Percentiles rank a stretch among this genome's conserved stretches.
These are phyloP conservation scores for Nakazawaea wickerhamii DNA, from an alignment of 805 yeast species.

Conservation along the genomic window DNA sequence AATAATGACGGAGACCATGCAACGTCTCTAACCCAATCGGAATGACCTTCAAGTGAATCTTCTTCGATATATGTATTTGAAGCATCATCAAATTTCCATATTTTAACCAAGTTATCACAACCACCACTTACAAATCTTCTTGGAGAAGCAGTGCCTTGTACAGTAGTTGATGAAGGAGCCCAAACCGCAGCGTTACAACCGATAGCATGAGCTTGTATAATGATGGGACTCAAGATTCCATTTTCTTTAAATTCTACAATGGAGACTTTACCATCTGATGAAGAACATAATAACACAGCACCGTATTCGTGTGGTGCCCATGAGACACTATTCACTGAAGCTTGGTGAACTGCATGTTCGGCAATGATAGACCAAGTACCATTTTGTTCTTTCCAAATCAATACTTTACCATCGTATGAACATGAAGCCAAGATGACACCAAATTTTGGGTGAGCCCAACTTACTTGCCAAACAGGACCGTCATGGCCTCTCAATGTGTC, in stretches of 20 bases:
- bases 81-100: constrained; percentile 71
- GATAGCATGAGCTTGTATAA: constrained; percentile 79
- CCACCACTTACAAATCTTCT: constrained; percentile 91
- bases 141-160: constrained; percentile 23
- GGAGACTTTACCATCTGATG: constrained; percentile 90
- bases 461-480: constrained; percentile 98
- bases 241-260: constrained; percentile 89
- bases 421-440: constrained; percentile 93
- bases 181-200: constrained; percentile 95
- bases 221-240: constrained; percentile 63
- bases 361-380: constrained; percentile 85
- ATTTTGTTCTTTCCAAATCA: constrained; percentile 92
- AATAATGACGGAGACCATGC: constrained; percentile 95
- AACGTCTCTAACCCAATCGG: constrained; percentile 98
- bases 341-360: constrained; percentile 83
- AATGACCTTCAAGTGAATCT: constrained; percentile 78
- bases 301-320: constrained; percentile 99
- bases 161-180: constrained; percentile 52
- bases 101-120: constrained; percentile 86
- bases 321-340: constrained; percentile 86
- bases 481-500: constrained; percentile 92
- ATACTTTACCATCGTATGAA: constrained; percentile 90
- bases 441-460: constrained; percentile 98
- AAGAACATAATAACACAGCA: constrained; percentile 82
- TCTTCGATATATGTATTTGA: constrained; percentile 62